Evolutionary conservation across 768 basidiomycete genomes (phyloP), one percentile per base, ranked within the genome.

Genomic region (Paxillus rubicundulus): DNA sequence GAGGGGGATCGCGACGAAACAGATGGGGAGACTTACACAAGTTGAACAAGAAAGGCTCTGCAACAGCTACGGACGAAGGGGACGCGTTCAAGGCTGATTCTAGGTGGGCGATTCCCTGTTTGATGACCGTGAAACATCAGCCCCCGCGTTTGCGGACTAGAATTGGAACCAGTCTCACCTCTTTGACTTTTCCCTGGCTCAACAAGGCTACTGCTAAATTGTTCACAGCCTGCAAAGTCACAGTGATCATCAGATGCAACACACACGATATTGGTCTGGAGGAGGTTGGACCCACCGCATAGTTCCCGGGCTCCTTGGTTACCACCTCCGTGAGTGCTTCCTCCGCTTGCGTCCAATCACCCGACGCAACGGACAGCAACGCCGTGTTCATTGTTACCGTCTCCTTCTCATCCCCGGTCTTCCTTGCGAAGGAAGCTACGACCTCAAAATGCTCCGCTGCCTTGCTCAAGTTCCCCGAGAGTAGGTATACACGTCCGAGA

Each of bases 21-120:
- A 6, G 4, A 20, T 9, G 32, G 5, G 28, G 17, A 24, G 1
- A 71, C 85, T 54, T 65, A 91, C 91, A 87, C 7, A 93, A 75
- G 56, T 93, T 93, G 70, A 92, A 92, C 40, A 92, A 64, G 70
- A 89, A 89, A 5, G 90, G 90, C 61, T 92, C 90, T 7, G 87
- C 86, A 21, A 85, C 79, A 12, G 87, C 85, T 9, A 87, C 81
- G 44, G 81, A 80, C 1, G 86, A 78, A 2, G 91, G 91, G 1
- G 87, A 86, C 3, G 77, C 64, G 49, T 71, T 73, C 32, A 92
- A 64, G 2, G 84, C 83, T 4, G 53, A 66, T 66, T 92, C 89
- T 34, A 93, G 69, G 0, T 82, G 78, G 41, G 82, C 77, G 44
- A 90, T 90, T 2, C 82, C 86, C 87, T 91, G 49, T 1, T 49